Conservation (phyloP, 1,139 yeast genomes). For the Magnusiomyces magnusii region DNA sequence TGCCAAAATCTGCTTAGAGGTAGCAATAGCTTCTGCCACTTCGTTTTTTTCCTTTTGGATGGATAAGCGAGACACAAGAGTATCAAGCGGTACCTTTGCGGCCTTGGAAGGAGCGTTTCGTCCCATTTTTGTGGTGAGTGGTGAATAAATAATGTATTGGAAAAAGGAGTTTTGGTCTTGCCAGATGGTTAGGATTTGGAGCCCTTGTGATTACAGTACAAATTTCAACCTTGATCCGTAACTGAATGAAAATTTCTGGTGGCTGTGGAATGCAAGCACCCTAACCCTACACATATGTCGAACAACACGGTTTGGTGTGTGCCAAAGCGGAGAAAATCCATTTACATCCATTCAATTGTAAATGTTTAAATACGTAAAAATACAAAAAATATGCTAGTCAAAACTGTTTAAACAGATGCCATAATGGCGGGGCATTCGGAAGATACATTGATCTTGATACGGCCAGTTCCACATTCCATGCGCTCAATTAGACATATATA, state of each 20-base stretch:
- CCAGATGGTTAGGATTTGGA: too few relatives aligned
- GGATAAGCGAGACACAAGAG: slow-evolving; percentile 41
- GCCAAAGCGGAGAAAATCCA: neutral
- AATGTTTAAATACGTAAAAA: neutral
- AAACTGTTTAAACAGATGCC: neutral
- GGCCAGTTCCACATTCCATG: slow-evolving; percentile 29
- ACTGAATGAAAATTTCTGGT: neutral
- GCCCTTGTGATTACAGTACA: too few relatives aligned
- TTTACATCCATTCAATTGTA: neutral
- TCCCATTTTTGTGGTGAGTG: neutral
- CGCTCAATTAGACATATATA: slow-evolving; percentile 25
- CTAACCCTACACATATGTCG: neutral
- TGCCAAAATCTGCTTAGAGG: slow-evolving; percentile 39
- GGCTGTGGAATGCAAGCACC: neutral
- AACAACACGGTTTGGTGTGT: neutral
- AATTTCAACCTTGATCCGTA: neutral
- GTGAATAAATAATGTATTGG: too few relatives aligned
- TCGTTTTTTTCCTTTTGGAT: slow-evolving; percentile 42
- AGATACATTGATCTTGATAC: slow-evolving; percentile 18
- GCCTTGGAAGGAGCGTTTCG: slow-evolving; percentile 9
- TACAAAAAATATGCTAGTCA: neutral
- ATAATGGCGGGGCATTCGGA: slow-evolving; percentile 19
- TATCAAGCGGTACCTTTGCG: slow-evolving; percentile 28
- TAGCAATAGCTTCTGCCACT: slow-evolving; percentile 41
- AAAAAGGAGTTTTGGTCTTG: too few relatives aligned